A percentile compares a stretch with the other conserved stretches of the same genome.
Conservation (phyloP, 495 filamentous ascomycete species). For the Penicillium pulvis region DNA sequence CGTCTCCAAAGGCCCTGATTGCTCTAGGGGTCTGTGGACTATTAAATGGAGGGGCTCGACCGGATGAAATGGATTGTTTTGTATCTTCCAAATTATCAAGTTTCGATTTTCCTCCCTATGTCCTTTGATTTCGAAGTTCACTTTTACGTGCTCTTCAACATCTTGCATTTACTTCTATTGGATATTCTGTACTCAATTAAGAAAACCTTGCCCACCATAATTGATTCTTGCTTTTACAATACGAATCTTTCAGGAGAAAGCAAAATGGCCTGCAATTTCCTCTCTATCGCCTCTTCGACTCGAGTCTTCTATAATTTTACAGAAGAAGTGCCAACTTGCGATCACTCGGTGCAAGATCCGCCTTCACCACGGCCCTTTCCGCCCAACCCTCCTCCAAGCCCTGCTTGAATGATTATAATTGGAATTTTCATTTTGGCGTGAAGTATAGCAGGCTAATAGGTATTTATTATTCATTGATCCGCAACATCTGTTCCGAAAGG, state of each 20-base stretch:
- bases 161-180: not conserved
- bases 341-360: constrained; percentile 37
- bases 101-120: not conserved
- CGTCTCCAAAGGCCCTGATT: constrained; percentile 15
- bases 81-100: not conserved
- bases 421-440: constrained; percentile 23
- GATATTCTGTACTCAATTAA: not conserved
- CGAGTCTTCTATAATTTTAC: constrained; percentile 6
- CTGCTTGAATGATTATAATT: constrained; percentile 28
- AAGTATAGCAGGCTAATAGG: constrained; percentile 20
- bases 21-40: constrained; percentile 13
- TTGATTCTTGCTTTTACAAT: not conserved
- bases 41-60: constrained; percentile 23
- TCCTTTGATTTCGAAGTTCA: not conserved
- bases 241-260: constrained; percentile 1
- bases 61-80: constrained; percentile 4
- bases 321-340: constrained; percentile 14
- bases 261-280: constrained; percentile 11
- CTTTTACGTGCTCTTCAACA: not conserved
- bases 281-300: not conserved
- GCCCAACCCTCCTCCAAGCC: constrained; percentile 48
- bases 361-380: constrained; percentile 46
- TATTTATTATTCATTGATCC: constrained; percentile 1
- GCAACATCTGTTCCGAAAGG: not conserved
- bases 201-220: not conserved